These are phyloP conservation scores for Chlamydomonas incerta DNA, from an alignment of 139 green algal species.

Conservation along the genomic window DNA sequence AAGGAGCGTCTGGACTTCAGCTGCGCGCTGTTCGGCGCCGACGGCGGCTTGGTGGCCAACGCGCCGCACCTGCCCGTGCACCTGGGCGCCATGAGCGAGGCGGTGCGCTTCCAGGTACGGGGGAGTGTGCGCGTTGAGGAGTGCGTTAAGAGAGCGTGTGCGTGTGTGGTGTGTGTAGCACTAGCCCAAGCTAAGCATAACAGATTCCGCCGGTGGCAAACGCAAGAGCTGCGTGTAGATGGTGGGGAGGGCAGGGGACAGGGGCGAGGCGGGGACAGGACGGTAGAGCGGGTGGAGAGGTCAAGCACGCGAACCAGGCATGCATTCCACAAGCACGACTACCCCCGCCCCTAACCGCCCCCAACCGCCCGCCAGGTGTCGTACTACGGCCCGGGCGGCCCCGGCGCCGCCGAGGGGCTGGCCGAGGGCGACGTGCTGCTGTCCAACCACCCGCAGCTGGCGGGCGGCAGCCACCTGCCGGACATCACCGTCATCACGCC, in stretches of 20 bases:
- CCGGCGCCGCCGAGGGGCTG: slow-evolving; percentile 60
- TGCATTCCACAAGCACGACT: too few species aligned
- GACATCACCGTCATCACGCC: slow-evolving; percentile 99
- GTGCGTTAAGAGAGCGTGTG: neutral
- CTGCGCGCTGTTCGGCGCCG: slow-evolving; percentile 92
- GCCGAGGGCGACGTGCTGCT: slow-evolving; percentile 93
- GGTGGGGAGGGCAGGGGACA: too few species aligned
- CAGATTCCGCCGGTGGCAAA: too few species aligned
- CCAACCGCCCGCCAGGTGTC: slow-evolving; percentile 60
- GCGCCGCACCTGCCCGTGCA: slow-evolving; percentile 98
- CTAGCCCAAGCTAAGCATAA: too few species aligned
- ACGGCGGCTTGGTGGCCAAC: slow-evolving; percentile 96
- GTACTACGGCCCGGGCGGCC: slow-evolving; percentile 61
- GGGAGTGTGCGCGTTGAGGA: too few species aligned
- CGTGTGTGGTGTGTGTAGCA: too few species aligned
- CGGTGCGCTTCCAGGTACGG: slow-evolving; percentile 90
- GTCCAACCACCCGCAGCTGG: slow-evolving; percentile 94
- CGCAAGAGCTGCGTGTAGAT: too few species aligned
- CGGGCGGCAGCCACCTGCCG: slow-evolving; percentile 94
- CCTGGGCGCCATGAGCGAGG: slow-evolving; percentile 96
- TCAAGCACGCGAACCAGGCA: too few species aligned
- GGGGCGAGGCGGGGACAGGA: too few species aligned
- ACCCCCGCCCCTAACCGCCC: too few species aligned
- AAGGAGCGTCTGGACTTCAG: slow-evolving; percentile 99
- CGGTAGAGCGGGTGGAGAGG: too few species aligned